Base-by-base conservation (phyloP, 129 eudicot genomes). In the Lactuca sativa region DNA sequence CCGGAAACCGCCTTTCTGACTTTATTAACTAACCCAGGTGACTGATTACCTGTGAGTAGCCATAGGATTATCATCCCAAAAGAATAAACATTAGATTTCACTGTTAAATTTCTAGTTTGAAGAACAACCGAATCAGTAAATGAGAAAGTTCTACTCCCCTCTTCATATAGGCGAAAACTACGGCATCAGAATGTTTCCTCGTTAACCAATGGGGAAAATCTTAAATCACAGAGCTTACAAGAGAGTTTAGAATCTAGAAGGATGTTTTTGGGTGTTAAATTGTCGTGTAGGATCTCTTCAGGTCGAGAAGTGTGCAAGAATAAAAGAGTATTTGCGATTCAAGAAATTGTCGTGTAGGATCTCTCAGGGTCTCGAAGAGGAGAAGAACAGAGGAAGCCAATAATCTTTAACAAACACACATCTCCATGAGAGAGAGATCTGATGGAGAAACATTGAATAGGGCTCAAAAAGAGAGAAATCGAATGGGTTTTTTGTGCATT, bases 41-140 rank as follows among this genome's bases (percentile, higher is more conserved):
- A 78, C 61, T 71, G 71, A 70, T 57, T 75, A 13, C 95, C 95
- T 0, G 92, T 90, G 52, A 90, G 81, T 43, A 87, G 77, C 84
- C 90, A 89, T 58, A 91, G 83, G 62, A 88, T 83, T 18, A 90
- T 80, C 51, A 88, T 58, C 60, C 97, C 97, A 32, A 91, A 85
- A 3, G 97, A 85, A 72, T 81, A 91, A 59, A 85, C 56, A 71
- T 91, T 95, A 41, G 92, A 91, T 67, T 86, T 85, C 7, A 71
- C 56, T 12, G 92, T 79, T 61, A 85, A 47, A 55, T 38, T 56
- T 56, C 97, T 92, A 3, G 86, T 88, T 73, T 82, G 76, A 61
- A 68, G 77, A 32, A 67, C 78, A 41, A 88, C 97, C 16, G 97
- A 92, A 77, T 91, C 97, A n/a, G 79, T 78, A 68, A 85, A 88